Evolutionary conservation across 352 stramenopile genomes (phyloP).

Genomic region (Globisporangium splendens): DNA sequence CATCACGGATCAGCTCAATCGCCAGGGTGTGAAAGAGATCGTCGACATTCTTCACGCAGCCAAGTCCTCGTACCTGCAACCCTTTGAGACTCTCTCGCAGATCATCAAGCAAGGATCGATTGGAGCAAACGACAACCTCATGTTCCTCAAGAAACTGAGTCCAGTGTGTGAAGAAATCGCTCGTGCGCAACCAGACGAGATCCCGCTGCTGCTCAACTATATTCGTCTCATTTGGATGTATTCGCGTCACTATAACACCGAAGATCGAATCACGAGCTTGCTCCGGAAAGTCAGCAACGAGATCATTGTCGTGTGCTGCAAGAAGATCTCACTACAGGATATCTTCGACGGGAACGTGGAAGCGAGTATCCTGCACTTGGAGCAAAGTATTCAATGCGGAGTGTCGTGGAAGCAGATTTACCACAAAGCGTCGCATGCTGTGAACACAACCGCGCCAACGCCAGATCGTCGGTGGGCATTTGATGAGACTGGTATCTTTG

Average conservation of each 20-base stretch:
- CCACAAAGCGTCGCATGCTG: conserved; percentile 47
- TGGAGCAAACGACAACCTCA: conserved; percentile 93
- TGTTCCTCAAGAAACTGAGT: conserved; percentile 91
- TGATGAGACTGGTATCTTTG: conserved; percentile 94
- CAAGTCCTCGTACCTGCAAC: conserved; percentile 93
- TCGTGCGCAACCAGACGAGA: conserved; percentile 80
- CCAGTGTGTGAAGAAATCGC: conserved; percentile 89
- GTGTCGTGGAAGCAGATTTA: conserved; percentile 93
- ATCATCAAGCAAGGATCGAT: conserved; percentile 91
- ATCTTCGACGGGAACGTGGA: conserved; percentile 94
- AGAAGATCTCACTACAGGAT: conserved; percentile 84
- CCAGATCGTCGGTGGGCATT: conserved; percentile 86
- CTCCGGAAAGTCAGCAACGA: conserved; percentile 94
- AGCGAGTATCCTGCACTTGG: conserved; percentile 80
- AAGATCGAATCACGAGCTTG: conserved; percentile 91
- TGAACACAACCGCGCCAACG: conserved; percentile 48
- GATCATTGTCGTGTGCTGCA: conserved; percentile 90
- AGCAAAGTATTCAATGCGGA: conserved; percentile 91
- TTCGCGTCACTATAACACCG: conserved; percentile 93
- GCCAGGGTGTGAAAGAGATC: conserved; percentile 88
- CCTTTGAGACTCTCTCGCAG: conserved; percentile 90
- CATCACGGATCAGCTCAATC: conserved; percentile 92
- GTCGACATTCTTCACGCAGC: conserved; percentile 81
- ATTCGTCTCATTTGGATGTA: conserved; percentile 95
- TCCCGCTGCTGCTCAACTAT: conserved; percentile 88